phyloP scores from a whole-genome alignment of 805 yeast species.

The Ascoidea rubescens region DNA sequence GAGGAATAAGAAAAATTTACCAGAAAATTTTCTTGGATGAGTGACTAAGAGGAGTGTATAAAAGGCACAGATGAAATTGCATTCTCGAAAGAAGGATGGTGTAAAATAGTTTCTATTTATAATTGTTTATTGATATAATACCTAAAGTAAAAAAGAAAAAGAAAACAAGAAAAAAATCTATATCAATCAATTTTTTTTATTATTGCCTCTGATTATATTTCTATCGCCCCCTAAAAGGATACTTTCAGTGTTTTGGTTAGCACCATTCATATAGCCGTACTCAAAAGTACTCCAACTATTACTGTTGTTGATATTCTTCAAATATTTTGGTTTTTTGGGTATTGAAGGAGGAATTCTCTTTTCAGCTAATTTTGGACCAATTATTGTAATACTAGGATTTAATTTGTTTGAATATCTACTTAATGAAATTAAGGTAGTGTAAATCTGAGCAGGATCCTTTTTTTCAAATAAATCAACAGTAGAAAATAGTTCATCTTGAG shows the following conservation, averaged over 20 bases:
- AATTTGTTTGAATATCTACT: constrained; percentile 52
- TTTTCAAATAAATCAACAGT: constrained; percentile 63
- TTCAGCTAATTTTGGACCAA: constrained; percentile 42
- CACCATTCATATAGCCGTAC: constrained; percentile 47
- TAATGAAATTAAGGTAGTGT: constrained; percentile 60
- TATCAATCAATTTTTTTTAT: too few relatives aligned
- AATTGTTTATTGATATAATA: too few relatives aligned
- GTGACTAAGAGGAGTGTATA: too few relatives aligned
- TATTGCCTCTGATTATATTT: constrained; percentile 18
- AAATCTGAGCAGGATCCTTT: constrained; percentile 65
- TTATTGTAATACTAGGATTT: constrained; percentile 33
- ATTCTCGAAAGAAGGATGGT: too few relatives aligned
- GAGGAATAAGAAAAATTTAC: too few relatives aligned
- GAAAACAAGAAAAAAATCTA: too few relatives aligned
- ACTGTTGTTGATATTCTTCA: constrained; percentile 17
- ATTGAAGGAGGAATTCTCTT: constrained; percentile 28
- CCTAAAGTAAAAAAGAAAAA: too few relatives aligned
- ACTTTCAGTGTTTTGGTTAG: constrained; percentile 37
- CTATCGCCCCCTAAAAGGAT: constrained; percentile 40
- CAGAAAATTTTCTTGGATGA: too few relatives aligned
- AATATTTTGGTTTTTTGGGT: constrained; percentile 41
- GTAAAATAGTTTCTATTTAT: too few relatives aligned
- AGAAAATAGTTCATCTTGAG: constrained; percentile 71
- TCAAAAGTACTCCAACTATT: constrained; percentile 42
- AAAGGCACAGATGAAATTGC: too few relatives aligned